Conservation (phyloP, 192 early-diverging fungal species). For the Backusella mclennaniae region DNA sequence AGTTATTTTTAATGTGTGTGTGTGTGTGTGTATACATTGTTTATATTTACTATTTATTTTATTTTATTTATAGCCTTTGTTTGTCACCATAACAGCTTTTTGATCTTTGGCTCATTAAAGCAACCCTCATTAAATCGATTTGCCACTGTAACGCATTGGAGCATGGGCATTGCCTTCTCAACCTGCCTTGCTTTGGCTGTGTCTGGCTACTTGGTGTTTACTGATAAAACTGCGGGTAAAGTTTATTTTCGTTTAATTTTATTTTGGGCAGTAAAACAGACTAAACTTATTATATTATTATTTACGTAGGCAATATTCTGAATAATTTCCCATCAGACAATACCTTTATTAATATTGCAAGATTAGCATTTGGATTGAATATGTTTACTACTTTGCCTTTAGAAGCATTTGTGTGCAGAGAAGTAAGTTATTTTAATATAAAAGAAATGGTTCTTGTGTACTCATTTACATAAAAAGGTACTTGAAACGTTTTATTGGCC, state of each 20-base stretch:
- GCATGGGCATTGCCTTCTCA: slow-evolving; percentile 67
- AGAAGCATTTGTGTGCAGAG: slow-evolving; percentile 88
- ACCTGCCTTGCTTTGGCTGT: slow-evolving; percentile 72
- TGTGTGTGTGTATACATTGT: not conserved
- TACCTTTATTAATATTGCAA: slow-evolving; percentile 80
- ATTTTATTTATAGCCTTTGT: slow-evolving; percentile 68
- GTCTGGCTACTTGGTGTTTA: slow-evolving; percentile 77
- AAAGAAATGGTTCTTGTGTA: not conserved
- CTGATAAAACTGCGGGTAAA: slow-evolving; percentile 75
- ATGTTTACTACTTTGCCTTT: slow-evolving; percentile 95
- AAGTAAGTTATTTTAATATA: slow-evolving; percentile 43
- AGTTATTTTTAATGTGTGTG: not conserved
- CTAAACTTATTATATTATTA: not conserved
- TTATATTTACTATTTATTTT: slow-evolving; percentile 15
- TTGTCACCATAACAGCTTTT: slow-evolving; percentile 93
- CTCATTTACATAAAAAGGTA: slow-evolving; percentile 39
- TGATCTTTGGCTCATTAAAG: slow-evolving; percentile 83
- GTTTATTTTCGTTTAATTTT: not conserved
- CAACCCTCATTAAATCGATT: slow-evolving; percentile 83
- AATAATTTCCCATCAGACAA: slow-evolving; percentile 86
- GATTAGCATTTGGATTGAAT: slow-evolving; percentile 86
- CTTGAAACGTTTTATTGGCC: slow-evolving; percentile 64
- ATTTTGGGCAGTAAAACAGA: not conserved
- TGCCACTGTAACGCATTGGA: slow-evolving; percentile 78
- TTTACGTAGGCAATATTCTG: slow-evolving; percentile 71